Evolutionary conservation across 2,329 filamentous ascomycete genomes (phyloP).

Genomic region (Fusarium temperatum): DNA sequence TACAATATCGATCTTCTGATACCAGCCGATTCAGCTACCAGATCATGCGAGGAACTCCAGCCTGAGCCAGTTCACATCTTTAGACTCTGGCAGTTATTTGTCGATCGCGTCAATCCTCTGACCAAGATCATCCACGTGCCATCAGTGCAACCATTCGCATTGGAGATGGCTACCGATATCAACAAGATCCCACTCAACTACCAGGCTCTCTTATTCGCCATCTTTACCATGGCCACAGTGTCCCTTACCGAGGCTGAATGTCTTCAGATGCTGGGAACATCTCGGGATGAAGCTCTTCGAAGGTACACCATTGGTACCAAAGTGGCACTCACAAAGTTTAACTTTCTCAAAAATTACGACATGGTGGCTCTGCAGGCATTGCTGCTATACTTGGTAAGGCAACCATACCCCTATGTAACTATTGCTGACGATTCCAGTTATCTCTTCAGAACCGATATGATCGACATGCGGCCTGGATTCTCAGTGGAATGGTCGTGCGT

Average conservation of each 20-base stretch:
- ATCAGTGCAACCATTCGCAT: constrained; percentile 70
- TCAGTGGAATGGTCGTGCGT: constrained; percentile 68
- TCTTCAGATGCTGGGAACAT: constrained; percentile 58
- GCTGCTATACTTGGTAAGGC: constrained; percentile 62
- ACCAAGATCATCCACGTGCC: constrained; percentile 78
- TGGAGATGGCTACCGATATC: constrained; percentile 68
- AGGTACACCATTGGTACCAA: constrained; percentile 63
- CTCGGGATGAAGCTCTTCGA: constrained; percentile 59
- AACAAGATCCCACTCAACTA: constrained; percentile 64
- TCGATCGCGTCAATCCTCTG: constrained; percentile 78
- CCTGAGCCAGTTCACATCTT: constrained; percentile 74
- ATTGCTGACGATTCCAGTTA: constrained; percentile 49
- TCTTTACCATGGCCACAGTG: constrained; percentile 69
- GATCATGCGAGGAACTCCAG: constrained; percentile 62
- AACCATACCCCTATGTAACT: background rate
- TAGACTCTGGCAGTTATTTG: constrained; percentile 77
- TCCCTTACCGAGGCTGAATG: constrained; percentile 67
- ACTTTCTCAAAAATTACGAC: constrained; percentile 68
- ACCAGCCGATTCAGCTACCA: constrained; percentile 50
- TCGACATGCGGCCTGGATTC: constrained; percentile 66
- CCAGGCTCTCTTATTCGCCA: constrained; percentile 70
- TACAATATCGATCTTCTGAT: constrained; percentile 62
- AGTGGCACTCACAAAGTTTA: constrained; percentile 58
- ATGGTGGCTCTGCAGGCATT: constrained; percentile 68
- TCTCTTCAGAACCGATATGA: constrained; percentile 67